Percentiles rank a stretch among this genome's conserved stretches.
Evolutionary conservation across 257 asterid genomes (phyloP).

Genomic region (Nicotiana noctiflora): DNA sequence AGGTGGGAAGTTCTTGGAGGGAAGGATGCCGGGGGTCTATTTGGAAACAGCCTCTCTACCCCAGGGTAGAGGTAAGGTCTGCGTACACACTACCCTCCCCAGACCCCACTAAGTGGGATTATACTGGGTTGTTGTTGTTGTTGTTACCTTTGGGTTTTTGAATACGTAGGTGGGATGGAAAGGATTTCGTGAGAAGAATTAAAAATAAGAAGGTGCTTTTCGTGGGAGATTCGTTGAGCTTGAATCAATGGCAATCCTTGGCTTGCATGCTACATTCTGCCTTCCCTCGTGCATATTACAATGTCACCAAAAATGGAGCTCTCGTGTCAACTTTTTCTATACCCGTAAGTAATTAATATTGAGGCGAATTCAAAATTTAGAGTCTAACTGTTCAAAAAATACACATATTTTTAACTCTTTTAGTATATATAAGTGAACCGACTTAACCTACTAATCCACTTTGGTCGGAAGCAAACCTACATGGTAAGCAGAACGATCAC

Average conservation of each 20-base stretch:
- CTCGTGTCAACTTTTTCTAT: slow-evolving; percentile 20
- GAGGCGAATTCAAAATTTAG: background rate
- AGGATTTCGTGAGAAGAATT: slow-evolving; percentile 12
- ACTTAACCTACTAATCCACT: too few species aligned
- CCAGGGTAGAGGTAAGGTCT: too few species aligned
- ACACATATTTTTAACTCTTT: too few species aligned
- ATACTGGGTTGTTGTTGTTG: too few species aligned
- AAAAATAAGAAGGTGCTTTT: slow-evolving; percentile 21
- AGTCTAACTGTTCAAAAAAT: background rate
- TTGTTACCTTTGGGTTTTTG: background rate
- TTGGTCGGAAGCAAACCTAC: too few species aligned
- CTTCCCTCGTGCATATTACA: slow-evolving; percentile 7
- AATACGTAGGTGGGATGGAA: slow-evolving; percentile 21
- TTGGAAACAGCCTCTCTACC: too few species aligned
- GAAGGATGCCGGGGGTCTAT: too few species aligned
- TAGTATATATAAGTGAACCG: too few species aligned
- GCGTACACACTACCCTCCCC: too few species aligned
- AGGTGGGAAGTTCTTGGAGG: too few species aligned
- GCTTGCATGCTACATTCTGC: slow-evolving; percentile 32
- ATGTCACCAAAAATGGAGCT: slow-evolving; percentile 4
- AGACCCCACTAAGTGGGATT: too few species aligned
- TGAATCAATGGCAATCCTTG: slow-evolving; percentile 36
- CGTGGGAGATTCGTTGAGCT: slow-evolving; percentile 34
- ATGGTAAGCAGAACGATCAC: too few species aligned
- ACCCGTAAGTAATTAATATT: slow-evolving; percentile 12